Evolutionary conservation across 441 rosid species (phyloP).

Genomic region (Erodium moschatum): DNA sequence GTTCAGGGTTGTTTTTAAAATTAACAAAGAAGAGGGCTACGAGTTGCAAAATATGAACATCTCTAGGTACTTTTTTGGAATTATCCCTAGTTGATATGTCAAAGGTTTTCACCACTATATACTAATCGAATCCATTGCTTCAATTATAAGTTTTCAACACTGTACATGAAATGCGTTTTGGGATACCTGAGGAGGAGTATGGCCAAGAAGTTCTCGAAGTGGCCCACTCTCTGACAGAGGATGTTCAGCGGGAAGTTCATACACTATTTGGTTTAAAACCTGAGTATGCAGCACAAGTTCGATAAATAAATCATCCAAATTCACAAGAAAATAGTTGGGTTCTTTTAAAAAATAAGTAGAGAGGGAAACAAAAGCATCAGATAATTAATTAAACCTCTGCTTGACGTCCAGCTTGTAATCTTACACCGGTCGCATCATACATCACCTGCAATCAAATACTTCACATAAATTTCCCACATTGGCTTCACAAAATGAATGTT

Average conservation of each 20-base stretch:
- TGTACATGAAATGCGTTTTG: background rate
- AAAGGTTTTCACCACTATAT: background rate
- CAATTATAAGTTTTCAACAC: background rate
- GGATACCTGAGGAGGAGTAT: conserved; percentile 59
- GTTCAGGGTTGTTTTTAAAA: too few relatives aligned
- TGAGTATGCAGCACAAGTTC: conserved; percentile 18
- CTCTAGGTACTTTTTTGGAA: too few relatives aligned
- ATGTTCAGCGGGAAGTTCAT: conserved; percentile 64
- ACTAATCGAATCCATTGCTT: background rate
- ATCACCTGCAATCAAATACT: conserved; percentile 41
- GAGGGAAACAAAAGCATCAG: background rate
- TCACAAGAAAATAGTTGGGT: background rate
- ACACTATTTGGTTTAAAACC: conserved; percentile 71
- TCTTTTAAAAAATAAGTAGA: background rate
- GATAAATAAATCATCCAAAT: conserved; percentile 3
- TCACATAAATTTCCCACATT: too few relatives aligned
- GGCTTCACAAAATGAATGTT: background rate
- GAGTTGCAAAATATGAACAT: too few relatives aligned
- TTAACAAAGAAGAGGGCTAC: too few relatives aligned
- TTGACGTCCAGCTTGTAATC: conserved; percentile 68
- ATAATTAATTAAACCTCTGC: conserved; percentile 43
- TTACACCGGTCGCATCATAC: conserved; percentile 71
- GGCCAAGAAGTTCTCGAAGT: conserved; percentile 59
- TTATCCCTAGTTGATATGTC: background rate
- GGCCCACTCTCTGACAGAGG: conserved; percentile 64